These are phyloP conservation scores for Lentinus tigrinus DNA, from an alignment of 768 basidiomycete species.

Conservation along the genomic window DNA sequence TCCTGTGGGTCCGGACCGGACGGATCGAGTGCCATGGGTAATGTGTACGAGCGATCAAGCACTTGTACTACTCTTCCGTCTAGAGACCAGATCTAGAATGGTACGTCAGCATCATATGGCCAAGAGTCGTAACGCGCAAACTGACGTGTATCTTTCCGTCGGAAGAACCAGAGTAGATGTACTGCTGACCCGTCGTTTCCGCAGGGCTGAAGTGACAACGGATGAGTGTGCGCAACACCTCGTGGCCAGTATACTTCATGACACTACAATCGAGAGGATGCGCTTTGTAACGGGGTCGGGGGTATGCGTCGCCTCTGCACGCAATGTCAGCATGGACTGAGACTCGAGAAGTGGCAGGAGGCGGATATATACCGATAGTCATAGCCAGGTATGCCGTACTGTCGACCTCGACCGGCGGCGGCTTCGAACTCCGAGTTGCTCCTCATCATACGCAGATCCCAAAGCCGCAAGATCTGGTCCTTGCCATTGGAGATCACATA, in stretches of 20 bases:
- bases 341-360: no score
- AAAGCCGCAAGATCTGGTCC: slow-evolving; percentile 87
- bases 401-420: slow-evolving; percentile 39
- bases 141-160: slow-evolving; percentile 84
- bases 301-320: slow-evolving; percentile 61
- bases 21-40: slow-evolving; percentile 72
- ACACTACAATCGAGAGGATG: slow-evolving; percentile 92
- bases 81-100: slow-evolving; percentile 83
- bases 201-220: slow-evolving; percentile 94
- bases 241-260: slow-evolving; percentile 93
- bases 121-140: slow-evolving; percentile 1
- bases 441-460: slow-evolving; percentile 94
- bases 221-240: slow-evolving; percentile 88
- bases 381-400: slow-evolving; percentile 60
- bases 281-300: slow-evolving; percentile 54
- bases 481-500: slow-evolving; percentile 96
- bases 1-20: slow-evolving; percentile 54
- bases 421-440: slow-evolving; percentile 65
- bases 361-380: slow-evolving; percentile 74
- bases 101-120: not conserved
- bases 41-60: slow-evolving; percentile 73
- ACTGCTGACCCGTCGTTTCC: slow-evolving; percentile 89
- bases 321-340: not conserved
- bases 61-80: slow-evolving; percentile 85
- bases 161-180: slow-evolving; percentile 91